Base-by-base conservation (phyloP, 2,329 filamentous ascomycete species). In the Didymella segeticola region DNA sequence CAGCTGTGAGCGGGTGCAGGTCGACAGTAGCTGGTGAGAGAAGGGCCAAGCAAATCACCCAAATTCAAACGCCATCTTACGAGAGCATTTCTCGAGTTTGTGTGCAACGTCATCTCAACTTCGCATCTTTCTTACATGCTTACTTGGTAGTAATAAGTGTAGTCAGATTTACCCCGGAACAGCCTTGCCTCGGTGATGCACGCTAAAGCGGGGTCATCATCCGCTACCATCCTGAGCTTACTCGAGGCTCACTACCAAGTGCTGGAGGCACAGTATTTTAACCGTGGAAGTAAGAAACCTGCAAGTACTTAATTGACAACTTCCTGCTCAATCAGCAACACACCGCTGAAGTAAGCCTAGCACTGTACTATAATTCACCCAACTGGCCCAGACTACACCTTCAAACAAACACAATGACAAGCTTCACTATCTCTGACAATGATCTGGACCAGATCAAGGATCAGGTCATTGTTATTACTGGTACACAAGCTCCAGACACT, bases 391-490 rank as follows among this genome's bases (percentile, higher is more conserved):
- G 14, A 34, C 22, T n/a, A 33, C 12, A 14, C 29, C 9, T 3
- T 10, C 22, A 11, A 4, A 37, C 23, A 6, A 9, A 20, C 30
- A 50, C 22, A n/a, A 68, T 68, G 66, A 65, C 66, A 8, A 78
- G 77, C 60, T 75, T 83, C 27, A 61, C 66, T 1, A 82, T 83
- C 39, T 65, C 76, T 34, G 77, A 83, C 54, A 69, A 74, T 9
- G 75, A 78, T 34, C 67, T 84, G 4, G 55, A 59, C 11, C 58
- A 66, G 33, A 70, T 84, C 29, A 79, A 78, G 54, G 79, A 75
- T 55, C 79, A 83, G 63, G 77, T 83, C 19, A 75, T 82, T n/a
- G 62, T 85, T 22, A 73, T 85, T 12, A 85, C 82, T 47, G 81
- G 80, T 81, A 71, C 15, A 39, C 17, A 7, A 20, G 14, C 10